Conservation (phyloP, 2,329 filamentous ascomycete species). For the Pseudogymnoascus sp. region DNA sequence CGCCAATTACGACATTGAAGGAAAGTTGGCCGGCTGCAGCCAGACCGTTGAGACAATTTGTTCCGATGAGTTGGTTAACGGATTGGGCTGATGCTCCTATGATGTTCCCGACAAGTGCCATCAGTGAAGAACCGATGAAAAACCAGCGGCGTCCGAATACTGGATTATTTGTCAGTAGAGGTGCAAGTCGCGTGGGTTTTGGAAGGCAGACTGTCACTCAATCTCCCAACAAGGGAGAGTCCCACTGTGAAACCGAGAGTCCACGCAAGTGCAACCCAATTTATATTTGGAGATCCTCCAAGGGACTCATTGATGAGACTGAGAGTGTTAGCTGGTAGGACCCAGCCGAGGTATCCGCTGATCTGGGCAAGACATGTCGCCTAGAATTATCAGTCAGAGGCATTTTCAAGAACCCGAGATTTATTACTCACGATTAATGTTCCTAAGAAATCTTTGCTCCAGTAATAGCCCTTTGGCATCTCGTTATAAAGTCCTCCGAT, state of each 20-base stretch:
- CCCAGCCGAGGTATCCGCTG: constrained; percentile 23
- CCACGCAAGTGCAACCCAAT: constrained; percentile 26
- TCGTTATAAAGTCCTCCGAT: constrained; percentile 7
- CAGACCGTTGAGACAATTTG: constrained; percentile 35
- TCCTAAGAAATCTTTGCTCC: constrained; percentile 19
- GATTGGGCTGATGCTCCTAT: constrained; percentile 33
- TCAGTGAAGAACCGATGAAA: constrained; percentile 31
- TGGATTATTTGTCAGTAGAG: no score
- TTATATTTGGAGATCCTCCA: constrained; percentile 21
- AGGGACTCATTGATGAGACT: constrained; percentile 21
- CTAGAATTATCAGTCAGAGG: no score
- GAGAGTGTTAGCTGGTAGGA: constrained; percentile 24
- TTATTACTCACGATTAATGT: constrained; percentile 18
- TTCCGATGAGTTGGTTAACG: constrained; percentile 35
- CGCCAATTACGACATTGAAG: constrained; percentile 38
- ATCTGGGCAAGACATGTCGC: constrained; percentile 18
- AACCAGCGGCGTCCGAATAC: constrained; percentile 40
- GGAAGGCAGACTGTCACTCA: constrained; percentile 30
- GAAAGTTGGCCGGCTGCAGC: constrained; percentile 38
- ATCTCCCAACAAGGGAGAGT: constrained; percentile 37
- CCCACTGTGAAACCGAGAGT: constrained; percentile 35
- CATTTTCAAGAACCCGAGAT: no score
- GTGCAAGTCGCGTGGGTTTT: no score
- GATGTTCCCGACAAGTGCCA: constrained; percentile 35
- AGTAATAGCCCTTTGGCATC: constrained; percentile 18